Conservation (phyloP, 208 protist species). For the Wallacemonas sp. region DNA sequence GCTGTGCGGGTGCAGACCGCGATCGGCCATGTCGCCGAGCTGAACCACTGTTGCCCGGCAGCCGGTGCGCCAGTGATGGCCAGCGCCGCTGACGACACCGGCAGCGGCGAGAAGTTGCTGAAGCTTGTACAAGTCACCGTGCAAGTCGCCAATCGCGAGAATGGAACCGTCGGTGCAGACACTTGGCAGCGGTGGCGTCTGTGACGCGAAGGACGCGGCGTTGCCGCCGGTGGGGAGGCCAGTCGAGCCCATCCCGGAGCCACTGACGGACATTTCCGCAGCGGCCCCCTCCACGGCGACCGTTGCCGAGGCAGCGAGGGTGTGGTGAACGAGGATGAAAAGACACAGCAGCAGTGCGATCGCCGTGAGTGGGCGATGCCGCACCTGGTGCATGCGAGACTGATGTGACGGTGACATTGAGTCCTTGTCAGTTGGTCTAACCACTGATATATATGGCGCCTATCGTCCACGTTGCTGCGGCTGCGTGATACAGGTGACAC, state of each 20-base stretch:
- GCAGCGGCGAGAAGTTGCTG: slow-evolving; percentile 37
- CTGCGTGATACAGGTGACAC: too few species aligned
- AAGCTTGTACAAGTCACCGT: slow-evolving; percentile 50
- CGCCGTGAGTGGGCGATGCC: too few species aligned
- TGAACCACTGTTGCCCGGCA: slow-evolving; percentile 51
- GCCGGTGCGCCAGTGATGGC: slow-evolving; percentile 43
- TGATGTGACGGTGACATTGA: too few species aligned
- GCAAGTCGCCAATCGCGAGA: slow-evolving; percentile 63
- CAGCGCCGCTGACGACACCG: slow-evolving; percentile 33
- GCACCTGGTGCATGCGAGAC: too few species aligned
- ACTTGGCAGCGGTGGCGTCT: background rate
- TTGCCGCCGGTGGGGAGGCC: too few species aligned
- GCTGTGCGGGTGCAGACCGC: slow-evolving; percentile 45
- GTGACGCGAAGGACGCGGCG: background rate
- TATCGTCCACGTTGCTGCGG: too few species aligned
- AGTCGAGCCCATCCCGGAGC: too few species aligned
- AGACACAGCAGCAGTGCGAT: too few species aligned
- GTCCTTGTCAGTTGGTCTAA: too few species aligned
- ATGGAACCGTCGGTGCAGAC: slow-evolving; percentile 19
- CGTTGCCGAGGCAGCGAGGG: background rate
- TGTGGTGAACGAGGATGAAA: background rate
- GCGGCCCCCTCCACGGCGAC: background rate
- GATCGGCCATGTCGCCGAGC: slow-evolving; percentile 68
- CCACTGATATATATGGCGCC: too few species aligned
- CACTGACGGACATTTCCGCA: background rate